phyloP scores from a whole-genome alignment of 768 basidiomycete genomes.

The Inosperma sp. region DNA sequence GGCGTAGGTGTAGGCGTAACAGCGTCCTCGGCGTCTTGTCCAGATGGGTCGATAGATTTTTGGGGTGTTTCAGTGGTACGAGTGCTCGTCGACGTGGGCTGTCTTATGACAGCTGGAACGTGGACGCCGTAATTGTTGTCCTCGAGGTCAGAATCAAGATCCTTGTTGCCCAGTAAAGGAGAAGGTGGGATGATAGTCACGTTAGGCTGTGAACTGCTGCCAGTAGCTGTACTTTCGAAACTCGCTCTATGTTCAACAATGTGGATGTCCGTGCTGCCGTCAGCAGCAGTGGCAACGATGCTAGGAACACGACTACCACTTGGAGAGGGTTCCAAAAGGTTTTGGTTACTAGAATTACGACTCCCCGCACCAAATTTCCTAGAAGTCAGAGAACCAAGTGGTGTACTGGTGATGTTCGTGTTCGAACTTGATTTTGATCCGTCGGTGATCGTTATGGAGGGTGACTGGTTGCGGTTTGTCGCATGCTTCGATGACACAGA shows the following conservation, averaged over 20 bases:
- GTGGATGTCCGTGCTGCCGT: slow-evolving; percentile 13
- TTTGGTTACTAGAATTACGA: slow-evolving; percentile 9
- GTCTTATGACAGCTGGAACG: not conserved
- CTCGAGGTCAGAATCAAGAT: slow-evolving; percentile 25
- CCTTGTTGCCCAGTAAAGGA: slow-evolving; percentile 28
- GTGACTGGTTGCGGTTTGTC: slow-evolving; percentile 14
- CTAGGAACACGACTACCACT: slow-evolving; percentile 15
- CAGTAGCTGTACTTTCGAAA: slow-evolving; percentile 28
- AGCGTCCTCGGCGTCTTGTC: slow-evolving; percentile 19
- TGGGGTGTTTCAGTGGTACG: slow-evolving; percentile 2
- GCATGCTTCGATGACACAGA: slow-evolving; percentile 17
- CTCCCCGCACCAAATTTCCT: slow-evolving; percentile 8
- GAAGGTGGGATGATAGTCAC: slow-evolving; percentile 46
- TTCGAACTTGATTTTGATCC: slow-evolving; percentile 8
- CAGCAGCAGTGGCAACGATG: slow-evolving; percentile 13
- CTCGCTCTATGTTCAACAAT: slow-evolving; percentile 16
- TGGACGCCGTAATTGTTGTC: slow-evolving; percentile 4
- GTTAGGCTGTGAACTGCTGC: slow-evolving; percentile 33
- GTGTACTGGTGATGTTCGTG: slow-evolving; percentile 9
- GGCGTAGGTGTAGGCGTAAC: slow-evolving; percentile 18
- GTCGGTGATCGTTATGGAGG: slow-evolving; percentile 10
- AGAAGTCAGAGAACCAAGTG: slow-evolving; percentile 9
- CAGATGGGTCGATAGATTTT: not conserved
- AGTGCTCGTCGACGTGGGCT: slow-evolving; percentile 1
- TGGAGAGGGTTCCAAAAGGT: too few species aligned